These are phyloP conservation scores for Rhamnella rubrinervis DNA, from an alignment of 331 rosid species.

Conservation along the genomic window DNA sequence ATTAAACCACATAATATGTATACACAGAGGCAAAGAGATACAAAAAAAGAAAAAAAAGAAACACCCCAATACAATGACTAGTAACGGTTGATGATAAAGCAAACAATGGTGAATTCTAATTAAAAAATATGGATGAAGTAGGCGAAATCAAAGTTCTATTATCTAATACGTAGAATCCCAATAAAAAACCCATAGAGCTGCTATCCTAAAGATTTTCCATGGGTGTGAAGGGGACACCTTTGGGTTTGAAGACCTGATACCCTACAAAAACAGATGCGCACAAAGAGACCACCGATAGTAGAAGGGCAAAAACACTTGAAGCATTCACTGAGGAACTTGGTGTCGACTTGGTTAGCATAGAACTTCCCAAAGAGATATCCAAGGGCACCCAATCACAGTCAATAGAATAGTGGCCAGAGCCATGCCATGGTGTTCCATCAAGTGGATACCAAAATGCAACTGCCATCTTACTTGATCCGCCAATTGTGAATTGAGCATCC, in stretches of 20 bases:
- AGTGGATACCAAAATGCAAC: constrained; percentile 96
- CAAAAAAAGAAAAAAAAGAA: neutral
- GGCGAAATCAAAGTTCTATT: neutral
- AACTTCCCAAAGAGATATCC: constrained; percentile 54
- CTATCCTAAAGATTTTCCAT: constrained; percentile 56
- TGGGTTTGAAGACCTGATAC: constrained; percentile 45
- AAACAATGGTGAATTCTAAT: neutral
- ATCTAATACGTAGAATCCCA: neutral
- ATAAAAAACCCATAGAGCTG: constrained; percentile 3
- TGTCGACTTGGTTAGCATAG: constrained; percentile 29
- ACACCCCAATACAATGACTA: neutral
- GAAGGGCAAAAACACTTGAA: constrained; percentile 66
- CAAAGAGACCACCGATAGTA: constrained; percentile 65
- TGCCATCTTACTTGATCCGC: constrained; percentile 79
- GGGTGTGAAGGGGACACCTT: constrained; percentile 41
- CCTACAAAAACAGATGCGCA: constrained; percentile 66
- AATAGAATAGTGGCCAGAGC: constrained; percentile 87
- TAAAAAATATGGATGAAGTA: neutral
- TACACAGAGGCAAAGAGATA: neutral
- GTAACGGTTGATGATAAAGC: neutral
- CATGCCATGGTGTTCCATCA: constrained; percentile 81
- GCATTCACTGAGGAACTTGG: constrained; percentile 46
- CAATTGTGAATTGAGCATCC: constrained; percentile 91
- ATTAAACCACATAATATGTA: neutral
- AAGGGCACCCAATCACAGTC: constrained; percentile 87